A percentile compares a stretch with the other conserved stretches of the same genome.
Evolutionary conservation across 495 filamentous ascomycete genomes (phyloP).

Genomic region (Aspergillus homomorphus): DNA sequence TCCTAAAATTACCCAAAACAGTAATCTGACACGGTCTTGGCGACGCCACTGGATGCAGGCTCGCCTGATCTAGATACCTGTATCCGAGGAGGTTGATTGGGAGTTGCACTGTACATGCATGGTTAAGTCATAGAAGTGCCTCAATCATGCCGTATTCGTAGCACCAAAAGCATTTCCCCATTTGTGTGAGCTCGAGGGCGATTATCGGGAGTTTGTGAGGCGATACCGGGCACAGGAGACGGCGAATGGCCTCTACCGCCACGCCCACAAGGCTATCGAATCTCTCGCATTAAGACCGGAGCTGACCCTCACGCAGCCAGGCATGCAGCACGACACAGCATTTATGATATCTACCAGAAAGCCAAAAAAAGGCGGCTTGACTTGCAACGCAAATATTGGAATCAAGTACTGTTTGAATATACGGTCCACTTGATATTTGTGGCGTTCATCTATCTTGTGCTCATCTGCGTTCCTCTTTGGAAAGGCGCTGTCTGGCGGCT

Average conservation of each 20-base stretch:
- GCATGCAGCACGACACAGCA: neutral
- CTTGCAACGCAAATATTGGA: constrained; percentile 1
- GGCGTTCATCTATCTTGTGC: constrained; percentile 2
- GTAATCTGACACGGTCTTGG: too few relatives aligned
- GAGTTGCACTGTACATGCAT: too few relatives aligned
- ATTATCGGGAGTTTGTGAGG: neutral
- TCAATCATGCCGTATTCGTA: too few relatives aligned
- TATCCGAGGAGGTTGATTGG: too few relatives aligned
- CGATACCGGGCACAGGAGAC: neutral
- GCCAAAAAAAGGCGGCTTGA: neutral
- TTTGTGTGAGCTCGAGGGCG: too few relatives aligned
- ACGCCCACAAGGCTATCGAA: neutral
- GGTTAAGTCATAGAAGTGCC: too few relatives aligned
- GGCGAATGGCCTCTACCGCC: constrained; percentile 1
- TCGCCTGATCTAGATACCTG: too few relatives aligned
- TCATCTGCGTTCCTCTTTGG: neutral
- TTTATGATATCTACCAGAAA: constrained; percentile 4
- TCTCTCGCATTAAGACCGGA: neutral
- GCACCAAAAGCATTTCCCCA: too few relatives aligned
- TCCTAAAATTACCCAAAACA: too few relatives aligned
- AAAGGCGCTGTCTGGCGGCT: constrained; percentile 3
- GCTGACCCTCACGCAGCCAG: neutral
- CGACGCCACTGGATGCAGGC: too few relatives aligned
- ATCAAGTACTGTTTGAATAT: constrained; percentile 2
- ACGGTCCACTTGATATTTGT: neutral